Evolutionary conservation across 257 asterid species (phyloP).

Genomic region (Cinchona pubescens): DNA sequence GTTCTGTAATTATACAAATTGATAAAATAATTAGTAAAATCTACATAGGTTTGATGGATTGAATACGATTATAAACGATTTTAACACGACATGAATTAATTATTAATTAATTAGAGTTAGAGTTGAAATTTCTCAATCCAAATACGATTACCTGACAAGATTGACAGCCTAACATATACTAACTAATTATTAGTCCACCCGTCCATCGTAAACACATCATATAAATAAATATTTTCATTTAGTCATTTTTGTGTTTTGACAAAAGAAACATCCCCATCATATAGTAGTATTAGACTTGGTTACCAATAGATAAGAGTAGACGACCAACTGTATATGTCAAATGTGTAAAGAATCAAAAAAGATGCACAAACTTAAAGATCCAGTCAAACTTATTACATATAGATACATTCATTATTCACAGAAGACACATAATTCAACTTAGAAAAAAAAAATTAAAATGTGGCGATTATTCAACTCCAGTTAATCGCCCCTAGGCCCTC

Average conservation of each 20-base stretch:
- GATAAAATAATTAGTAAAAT: too few species aligned
- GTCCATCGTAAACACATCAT: background rate
- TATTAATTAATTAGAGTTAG: too few species aligned
- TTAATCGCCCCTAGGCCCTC: too few species aligned
- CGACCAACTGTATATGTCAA: background rate
- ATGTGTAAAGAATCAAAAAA: background rate
- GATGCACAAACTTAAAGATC: background rate
- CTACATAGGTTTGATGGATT: too few species aligned
- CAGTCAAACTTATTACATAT: background rate
- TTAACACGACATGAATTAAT: too few species aligned
- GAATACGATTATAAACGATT: too few species aligned
- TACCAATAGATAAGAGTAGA: background rate
- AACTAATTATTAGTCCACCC: background rate
- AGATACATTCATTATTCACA: background rate
- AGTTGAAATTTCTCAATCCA: too few species aligned
- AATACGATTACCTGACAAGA: too few species aligned
- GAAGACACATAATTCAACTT: background rate
- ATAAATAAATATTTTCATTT: background rate
- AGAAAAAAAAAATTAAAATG: background rate
- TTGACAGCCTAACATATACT: too few species aligned
- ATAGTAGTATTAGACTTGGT: background rate
- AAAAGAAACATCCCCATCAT: background rate
- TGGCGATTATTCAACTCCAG: background rate
- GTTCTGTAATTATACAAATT: too few species aligned
- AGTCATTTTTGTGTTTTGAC: background rate